Evolutionary conservation across 2,329 filamentous ascomycete species (phyloP).

Genomic region (Metarhizium brunneum): DNA sequence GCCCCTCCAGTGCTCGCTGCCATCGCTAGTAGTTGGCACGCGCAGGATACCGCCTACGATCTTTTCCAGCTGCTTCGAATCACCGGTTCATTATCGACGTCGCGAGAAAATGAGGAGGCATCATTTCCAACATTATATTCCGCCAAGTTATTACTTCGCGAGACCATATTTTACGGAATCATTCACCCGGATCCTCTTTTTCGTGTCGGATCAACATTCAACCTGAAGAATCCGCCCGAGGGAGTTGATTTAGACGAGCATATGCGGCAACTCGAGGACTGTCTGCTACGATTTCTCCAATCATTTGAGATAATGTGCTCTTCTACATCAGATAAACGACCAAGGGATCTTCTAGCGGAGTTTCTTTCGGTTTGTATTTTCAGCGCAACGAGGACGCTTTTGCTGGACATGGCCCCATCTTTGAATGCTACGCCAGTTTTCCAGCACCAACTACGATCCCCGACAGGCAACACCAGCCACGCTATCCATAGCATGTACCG

Average conservation of each 20-base stretch:
- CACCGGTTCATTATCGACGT: slow-evolving; percentile 38
- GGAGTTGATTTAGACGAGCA: slow-evolving; percentile 39
- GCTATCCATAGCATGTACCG: slow-evolving; percentile 7
- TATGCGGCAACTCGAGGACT: slow-evolving; percentile 38
- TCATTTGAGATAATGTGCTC: slow-evolving; percentile 33
- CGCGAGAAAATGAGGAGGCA: slow-evolving; percentile 38
- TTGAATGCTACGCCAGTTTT: background rate
- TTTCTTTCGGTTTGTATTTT: slow-evolving; percentile 51
- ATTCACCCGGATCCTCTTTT: slow-evolving; percentile 38
- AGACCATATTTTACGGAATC: slow-evolving; percentile 44
- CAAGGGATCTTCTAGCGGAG: slow-evolving; percentile 39
- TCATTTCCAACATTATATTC: slow-evolving; percentile 41
- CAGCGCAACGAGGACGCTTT: slow-evolving; percentile 42
- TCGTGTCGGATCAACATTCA: slow-evolving; percentile 18
- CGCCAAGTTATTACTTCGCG: slow-evolving; percentile 45
- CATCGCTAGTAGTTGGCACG: slow-evolving; percentile 43
- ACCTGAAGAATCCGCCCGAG: slow-evolving; percentile 20
- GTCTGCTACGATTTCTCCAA: slow-evolving; percentile 41
- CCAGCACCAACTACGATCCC: background rate
- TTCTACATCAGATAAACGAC: slow-evolving; percentile 28
- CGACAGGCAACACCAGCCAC: background rate
- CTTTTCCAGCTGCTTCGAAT: slow-evolving; percentile 43
- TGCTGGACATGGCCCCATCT: slow-evolving; percentile 31
- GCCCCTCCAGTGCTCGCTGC: slow-evolving; percentile 41
- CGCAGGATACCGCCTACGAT: slow-evolving; percentile 36